Evolutionary conservation across 768 basidiomycete genomes (phyloP), one percentile per base, ranked within the genome.

Genomic region (Omphalotus guepiniiformis): DNA sequence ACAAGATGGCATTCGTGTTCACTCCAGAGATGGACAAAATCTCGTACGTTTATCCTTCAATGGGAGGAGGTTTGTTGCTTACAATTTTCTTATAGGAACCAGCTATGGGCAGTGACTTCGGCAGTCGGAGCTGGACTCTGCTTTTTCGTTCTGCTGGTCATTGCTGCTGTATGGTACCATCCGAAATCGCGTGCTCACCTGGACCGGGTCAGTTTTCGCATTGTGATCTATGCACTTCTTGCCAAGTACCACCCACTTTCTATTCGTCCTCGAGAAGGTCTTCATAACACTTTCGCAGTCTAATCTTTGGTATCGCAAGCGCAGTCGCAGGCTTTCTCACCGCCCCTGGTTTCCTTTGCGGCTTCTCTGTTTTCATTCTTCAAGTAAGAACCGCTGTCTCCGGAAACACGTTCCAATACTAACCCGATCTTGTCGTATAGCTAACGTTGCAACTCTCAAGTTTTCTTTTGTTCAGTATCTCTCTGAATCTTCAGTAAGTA

Each of bases 121-220:
- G 34, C 39, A 18, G 50, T 51, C 21, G 58, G 58, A 8, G 53
- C 58, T 15, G 53, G 43, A 5, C 46, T 56, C 13, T 59, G 58
- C 42, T 52, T 50, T 32, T 6, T 40, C 7, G 58, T 56, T 16
- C 48, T 59, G 16, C n/a, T 56, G 15, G 48, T 50, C 8, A 57
- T 55, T n/a, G 51, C 29, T 2, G 36, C 54, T 19, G 45, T 54
- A 12, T 40, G 46, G 30, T 28, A 34, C 28, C 42, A 56, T 48
- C 55, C 51, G 2, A 36, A 30, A 26, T 41, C 47, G 3, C 40
- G 55, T 15, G 42, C 32, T n/a, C 39, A 53, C 41, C 52, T 59
- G 13, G 53, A 59, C 48, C 51, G 58, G 3, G 58, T 59, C 35
- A 56, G 55, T 34, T 59, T 56, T 39, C 47, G 58, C 11, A 52